phyloP scores from a whole-genome alignment of 768 basidiomycete species.

The Termitomyces bulborhizus region DNA sequence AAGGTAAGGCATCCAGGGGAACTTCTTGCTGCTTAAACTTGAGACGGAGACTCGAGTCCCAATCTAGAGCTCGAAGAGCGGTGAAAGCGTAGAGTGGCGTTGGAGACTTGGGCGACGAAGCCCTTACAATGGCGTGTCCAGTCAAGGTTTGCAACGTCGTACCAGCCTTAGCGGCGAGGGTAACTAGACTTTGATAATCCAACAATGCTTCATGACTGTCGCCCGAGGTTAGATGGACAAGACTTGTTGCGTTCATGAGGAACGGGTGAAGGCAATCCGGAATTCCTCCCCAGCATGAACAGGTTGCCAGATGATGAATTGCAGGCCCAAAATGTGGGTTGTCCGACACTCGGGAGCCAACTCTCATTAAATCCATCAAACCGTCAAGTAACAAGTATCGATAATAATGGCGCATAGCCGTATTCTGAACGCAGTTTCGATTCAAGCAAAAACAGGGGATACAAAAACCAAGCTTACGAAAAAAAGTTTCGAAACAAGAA shows the following conservation, averaged over 20 bases:
- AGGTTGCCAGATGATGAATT: not conserved
- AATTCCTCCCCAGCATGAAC: not conserved
- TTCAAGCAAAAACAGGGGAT: not conserved
- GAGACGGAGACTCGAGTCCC: not conserved
- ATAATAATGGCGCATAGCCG: not conserved
- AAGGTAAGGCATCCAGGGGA: not conserved
- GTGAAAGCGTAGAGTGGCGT: constrained; percentile 1
- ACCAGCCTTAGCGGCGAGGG: not conserved
- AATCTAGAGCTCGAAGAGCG: not conserved
- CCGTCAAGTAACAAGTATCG: not conserved
- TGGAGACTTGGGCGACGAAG: not conserved
- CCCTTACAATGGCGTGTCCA: not conserved
- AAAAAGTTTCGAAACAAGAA: constrained; percentile 5
- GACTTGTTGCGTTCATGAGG: not conserved
- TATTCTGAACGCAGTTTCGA: not conserved
- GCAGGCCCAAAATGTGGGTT: not conserved
- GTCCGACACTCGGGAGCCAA: not conserved
- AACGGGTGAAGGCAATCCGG: not conserved
- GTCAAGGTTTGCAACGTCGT: constrained; percentile 2
- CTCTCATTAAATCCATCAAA: not conserved
- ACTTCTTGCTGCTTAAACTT: not conserved
- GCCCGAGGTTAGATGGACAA: not conserved
- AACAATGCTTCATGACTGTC: not conserved
- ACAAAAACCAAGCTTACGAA: not conserved
- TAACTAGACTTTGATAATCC: not conserved